Evolutionary conservation across 805 yeast species (phyloP).

Genomic region (Hemisphaericaspora nanyangensis): DNA sequence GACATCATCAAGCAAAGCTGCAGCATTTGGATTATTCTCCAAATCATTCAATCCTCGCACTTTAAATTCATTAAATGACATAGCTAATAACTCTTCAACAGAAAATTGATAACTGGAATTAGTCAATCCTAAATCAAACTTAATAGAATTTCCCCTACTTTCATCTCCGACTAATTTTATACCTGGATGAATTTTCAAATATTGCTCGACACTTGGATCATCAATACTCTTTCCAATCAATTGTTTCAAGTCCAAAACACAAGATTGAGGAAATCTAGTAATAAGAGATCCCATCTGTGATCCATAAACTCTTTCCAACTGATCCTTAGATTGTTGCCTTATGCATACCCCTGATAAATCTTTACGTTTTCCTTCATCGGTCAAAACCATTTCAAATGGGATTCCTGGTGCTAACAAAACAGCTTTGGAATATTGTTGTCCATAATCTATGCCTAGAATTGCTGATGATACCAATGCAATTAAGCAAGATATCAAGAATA

Average conservation of each 20-base stretch:
- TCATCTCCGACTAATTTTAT: constrained; percentile 38
- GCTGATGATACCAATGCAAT: constrained; percentile 44
- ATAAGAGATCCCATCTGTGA: constrained; percentile 66
- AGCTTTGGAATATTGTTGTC: constrained; percentile 83
- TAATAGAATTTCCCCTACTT: constrained; percentile 46
- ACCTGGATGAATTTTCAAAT: constrained; percentile 58
- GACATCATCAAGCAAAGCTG: constrained; percentile 53
- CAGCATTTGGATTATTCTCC: constrained; percentile 47
- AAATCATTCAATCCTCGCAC: constrained; percentile 62
- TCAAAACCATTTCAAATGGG: constrained; percentile 80
- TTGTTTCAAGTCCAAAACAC: constrained; percentile 65
- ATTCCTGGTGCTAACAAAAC: constrained; percentile 87
- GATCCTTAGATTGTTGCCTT: constrained; percentile 30
- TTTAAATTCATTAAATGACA: constrained; percentile 68
- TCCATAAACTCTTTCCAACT: constrained; percentile 72
- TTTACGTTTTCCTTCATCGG: constrained; percentile 89
- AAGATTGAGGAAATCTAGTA: constrained; percentile 67
- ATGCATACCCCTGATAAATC: constrained; percentile 78
- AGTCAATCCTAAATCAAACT: constrained; percentile 45
- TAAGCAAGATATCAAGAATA: constrained; percentile 9
- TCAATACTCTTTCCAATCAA: constrained; percentile 62
- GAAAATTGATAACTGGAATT: constrained; percentile 31
- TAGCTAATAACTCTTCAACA: constrained; percentile 80
- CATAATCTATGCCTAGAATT: constrained; percentile 83
- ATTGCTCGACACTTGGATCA: constrained; percentile 45